These are phyloP conservation scores for Tylopilus subfusipes DNA, from an alignment of 768 basidiomycete genomes.

Conservation along the genomic window DNA sequence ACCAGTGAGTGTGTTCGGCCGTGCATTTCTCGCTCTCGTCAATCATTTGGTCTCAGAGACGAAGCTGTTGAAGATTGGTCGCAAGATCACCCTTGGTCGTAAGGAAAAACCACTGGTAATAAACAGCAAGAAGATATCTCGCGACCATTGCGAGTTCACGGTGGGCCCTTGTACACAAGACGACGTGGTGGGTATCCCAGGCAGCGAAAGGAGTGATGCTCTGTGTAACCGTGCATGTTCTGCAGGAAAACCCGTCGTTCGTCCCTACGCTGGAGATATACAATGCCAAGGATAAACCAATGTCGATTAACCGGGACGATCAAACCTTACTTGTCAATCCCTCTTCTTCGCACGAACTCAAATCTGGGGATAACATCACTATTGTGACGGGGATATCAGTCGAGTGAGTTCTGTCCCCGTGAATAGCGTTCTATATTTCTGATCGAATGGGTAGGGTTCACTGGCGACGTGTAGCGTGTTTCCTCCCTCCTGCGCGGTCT, in stretches of 20 bases:
- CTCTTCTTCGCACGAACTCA: slow-evolving; percentile 38
- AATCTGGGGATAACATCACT: slow-evolving; percentile 51
- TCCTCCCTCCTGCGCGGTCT: slow-evolving; percentile 36
- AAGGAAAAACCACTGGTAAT: slow-evolving; percentile 51
- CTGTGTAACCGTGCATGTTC: not conserved
- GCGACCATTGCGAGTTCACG: slow-evolving; percentile 53
- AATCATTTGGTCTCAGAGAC: slow-evolving; percentile 30
- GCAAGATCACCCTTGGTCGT: slow-evolving; percentile 53
- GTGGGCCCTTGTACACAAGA: slow-evolving; percentile 51
- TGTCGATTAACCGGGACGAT: slow-evolving; percentile 40
- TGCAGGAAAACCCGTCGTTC: slow-evolving; percentile 47
- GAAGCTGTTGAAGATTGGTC: slow-evolving; percentile 63
- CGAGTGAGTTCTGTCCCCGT: slow-evolving; percentile 38
- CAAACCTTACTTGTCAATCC: slow-evolving; percentile 35
- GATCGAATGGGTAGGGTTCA: slow-evolving; percentile 36
- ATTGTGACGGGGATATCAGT: slow-evolving; percentile 43
- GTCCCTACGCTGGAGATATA: slow-evolving; percentile 48
- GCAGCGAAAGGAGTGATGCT: not conserved
- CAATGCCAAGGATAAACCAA: slow-evolving; percentile 46
- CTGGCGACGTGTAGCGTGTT: slow-evolving; percentile 53
- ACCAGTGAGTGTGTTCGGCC: slow-evolving; percentile 36
- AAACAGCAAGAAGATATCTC: slow-evolving; percentile 62
- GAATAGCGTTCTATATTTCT: not conserved
- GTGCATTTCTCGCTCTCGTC: slow-evolving; percentile 22
- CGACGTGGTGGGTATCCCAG: slow-evolving; percentile 49